Conservation (phyloP, 2,329 filamentous ascomycete species). For the Seiridium unicorne region DNA sequence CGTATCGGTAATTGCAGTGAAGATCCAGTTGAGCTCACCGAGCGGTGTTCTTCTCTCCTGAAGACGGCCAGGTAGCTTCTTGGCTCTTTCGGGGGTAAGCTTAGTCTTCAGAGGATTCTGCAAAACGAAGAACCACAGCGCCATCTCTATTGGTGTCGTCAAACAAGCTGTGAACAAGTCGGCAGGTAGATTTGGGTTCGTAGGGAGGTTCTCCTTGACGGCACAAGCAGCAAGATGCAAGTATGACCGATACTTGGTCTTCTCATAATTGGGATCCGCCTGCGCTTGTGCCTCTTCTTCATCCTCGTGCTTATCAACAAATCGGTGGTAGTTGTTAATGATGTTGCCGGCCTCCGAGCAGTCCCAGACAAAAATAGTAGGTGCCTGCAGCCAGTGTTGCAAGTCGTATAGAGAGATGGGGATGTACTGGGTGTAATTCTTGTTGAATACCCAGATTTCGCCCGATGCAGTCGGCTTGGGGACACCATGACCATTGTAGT, state of each 20-base stretch:
- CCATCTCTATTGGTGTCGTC: constrained; percentile 97
- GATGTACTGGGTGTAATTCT: constrained; percentile 98
- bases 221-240: constrained; percentile 93
- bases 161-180: constrained; percentile 95
- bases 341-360: constrained; percentile 97
- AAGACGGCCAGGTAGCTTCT: constrained; percentile 84
- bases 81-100: constrained; percentile 77
- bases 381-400: constrained; percentile 92
- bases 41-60: constrained; percentile 92
- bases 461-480: constrained; percentile 93
- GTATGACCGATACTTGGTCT: constrained; percentile 66
- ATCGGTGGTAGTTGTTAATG: constrained; percentile 89
- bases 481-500: constrained; percentile 98
- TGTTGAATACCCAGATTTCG: constrained; percentile 99
- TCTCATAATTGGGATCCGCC: constrained; percentile 79
- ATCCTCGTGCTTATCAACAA: constrained; percentile 90
- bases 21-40: constrained; percentile 98
- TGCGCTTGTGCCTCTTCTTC: constrained; percentile 77
- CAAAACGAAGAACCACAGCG: constrained; percentile 91
- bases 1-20: constrained; percentile 97
- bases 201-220: constrained; percentile 88
- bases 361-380: constrained; percentile 96
- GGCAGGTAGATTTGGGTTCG: constrained; percentile 87
- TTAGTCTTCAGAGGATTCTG: constrained; percentile 76
- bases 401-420: constrained; percentile 93